A percentile compares a stretch with the other conserved stretches of the same genome.
Conservation (phyloP, 1,139 yeast species). For the Scheffersomyces lignicola region DNA sequence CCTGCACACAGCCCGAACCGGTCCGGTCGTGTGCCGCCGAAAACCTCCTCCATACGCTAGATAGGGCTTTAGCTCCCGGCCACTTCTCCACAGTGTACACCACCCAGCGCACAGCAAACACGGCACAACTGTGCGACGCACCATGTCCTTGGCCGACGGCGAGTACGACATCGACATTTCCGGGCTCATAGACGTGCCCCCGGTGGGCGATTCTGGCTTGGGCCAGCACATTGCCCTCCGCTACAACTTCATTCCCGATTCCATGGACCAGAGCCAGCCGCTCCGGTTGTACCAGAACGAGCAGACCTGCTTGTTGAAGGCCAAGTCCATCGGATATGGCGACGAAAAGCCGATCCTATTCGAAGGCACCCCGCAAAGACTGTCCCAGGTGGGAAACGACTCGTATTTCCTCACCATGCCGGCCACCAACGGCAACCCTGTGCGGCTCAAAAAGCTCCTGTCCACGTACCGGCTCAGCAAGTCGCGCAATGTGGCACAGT, state of each 20-base stretch:
- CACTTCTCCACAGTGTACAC: not conserved
- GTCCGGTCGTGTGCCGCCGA: too few species aligned
- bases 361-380: conserved; percentile 40
- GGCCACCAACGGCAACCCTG: conserved; percentile 15
- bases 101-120: conserved; percentile 1
- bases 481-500: conserved; percentile 32
- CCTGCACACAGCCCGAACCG: too few species aligned
- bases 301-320: conserved; percentile 34
- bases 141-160: conserved; percentile 35
- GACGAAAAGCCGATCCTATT: conserved; percentile 30
- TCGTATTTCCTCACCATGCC: conserved; percentile 32
- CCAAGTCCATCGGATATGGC: conserved; percentile 23
- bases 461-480: conserved; percentile 39
- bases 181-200: conserved; percentile 19
- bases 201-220: conserved; percentile 8
- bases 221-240: conserved; percentile 33
- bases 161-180: conserved; percentile 46
- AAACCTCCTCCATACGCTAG: too few species aligned
- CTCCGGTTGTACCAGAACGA: conserved; percentile 37
- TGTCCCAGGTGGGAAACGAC: conserved; percentile 22
- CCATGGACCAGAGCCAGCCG: conserved; percentile 40
- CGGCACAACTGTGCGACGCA: too few species aligned
- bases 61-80: too few species aligned
- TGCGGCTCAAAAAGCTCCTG: conserved; percentile 26
- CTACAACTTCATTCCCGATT: conserved; percentile 45